Evolutionary conservation across 495 filamentous ascomycete genomes (phyloP).

Genomic region (Neurospora terricola): DNA sequence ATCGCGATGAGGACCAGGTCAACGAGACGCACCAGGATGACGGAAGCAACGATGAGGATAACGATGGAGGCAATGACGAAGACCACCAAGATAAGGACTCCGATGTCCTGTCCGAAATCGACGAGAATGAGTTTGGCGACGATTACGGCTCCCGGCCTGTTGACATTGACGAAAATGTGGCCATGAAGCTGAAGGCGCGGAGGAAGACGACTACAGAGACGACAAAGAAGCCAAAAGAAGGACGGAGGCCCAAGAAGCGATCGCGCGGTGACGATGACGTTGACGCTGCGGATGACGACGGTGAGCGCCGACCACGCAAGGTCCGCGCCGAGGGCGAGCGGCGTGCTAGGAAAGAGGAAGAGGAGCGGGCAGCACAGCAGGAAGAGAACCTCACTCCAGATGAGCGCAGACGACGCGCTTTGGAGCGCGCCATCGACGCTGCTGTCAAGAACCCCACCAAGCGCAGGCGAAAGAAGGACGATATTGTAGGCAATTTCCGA

Average conservation of each 20-base stretch:
- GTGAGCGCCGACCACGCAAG: slow-evolving; percentile 37
- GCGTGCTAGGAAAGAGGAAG: slow-evolving; percentile 39
- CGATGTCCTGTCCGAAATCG: slow-evolving; percentile 81
- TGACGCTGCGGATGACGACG: slow-evolving; percentile 47
- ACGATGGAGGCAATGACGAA: slow-evolving; percentile 22
- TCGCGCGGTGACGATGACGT: slow-evolving; percentile 43
- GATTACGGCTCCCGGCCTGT: slow-evolving; percentile 80
- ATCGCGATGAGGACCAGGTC: slow-evolving; percentile 12
- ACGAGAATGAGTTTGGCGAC: slow-evolving; percentile 79
- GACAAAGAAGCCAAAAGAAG: slow-evolving; percentile 64
- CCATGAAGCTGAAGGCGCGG: slow-evolving; percentile 57
- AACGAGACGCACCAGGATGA: slow-evolving; percentile 14
- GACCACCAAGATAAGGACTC: slow-evolving; percentile 50
- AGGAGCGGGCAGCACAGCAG: slow-evolving; percentile 43
- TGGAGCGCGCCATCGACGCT: slow-evolving; percentile 80
- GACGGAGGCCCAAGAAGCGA: slow-evolving; percentile 65
- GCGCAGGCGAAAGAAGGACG: slow-evolving; percentile 76
- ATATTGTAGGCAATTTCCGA: slow-evolving; percentile 54
- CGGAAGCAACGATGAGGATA: slow-evolving; percentile 15
- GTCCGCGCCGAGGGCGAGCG: slow-evolving; percentile 22
- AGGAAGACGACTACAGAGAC: slow-evolving; percentile 56
- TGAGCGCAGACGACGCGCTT: slow-evolving; percentile 64
- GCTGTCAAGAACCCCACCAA: slow-evolving; percentile 73
- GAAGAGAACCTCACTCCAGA: slow-evolving; percentile 57
- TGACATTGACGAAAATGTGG: slow-evolving; percentile 79